phyloP scores from a whole-genome alignment of 1,284 basidiomycete species.

The Moesziomyces sp. region DNA sequence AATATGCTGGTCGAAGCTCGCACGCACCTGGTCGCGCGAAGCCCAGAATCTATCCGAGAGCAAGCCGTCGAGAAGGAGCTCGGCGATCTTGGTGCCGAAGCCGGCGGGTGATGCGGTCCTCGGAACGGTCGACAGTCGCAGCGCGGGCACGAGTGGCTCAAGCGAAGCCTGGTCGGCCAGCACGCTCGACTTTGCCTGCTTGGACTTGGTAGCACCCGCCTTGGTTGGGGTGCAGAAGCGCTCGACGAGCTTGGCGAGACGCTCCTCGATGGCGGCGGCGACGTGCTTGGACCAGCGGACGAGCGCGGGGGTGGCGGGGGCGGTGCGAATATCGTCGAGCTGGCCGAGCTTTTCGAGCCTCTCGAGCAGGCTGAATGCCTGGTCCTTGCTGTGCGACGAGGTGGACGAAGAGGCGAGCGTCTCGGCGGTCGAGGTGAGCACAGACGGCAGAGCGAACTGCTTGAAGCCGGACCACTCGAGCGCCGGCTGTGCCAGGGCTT shows the following conservation, averaged over 20 bases:
- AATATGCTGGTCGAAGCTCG: slow-evolving; percentile 31
- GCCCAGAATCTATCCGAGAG: slow-evolving; percentile 23
- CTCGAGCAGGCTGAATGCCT: slow-evolving; percentile 56
- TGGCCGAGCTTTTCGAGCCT: slow-evolving; percentile 43
- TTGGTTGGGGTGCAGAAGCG: slow-evolving; percentile 20
- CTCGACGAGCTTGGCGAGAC: slow-evolving; percentile 25
- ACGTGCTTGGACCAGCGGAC: slow-evolving; percentile 48
- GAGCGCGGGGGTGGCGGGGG: slow-evolving; percentile 37
- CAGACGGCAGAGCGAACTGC: slow-evolving; percentile 59
- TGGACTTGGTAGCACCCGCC: slow-evolving; percentile 5
- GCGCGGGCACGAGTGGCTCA: slow-evolving; percentile 41
- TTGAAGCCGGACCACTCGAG: slow-evolving; percentile 60
- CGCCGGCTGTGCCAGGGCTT: slow-evolving; percentile 50
- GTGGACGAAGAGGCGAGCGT: slow-evolving; percentile 25
- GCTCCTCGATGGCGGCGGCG: slow-evolving; percentile 30
- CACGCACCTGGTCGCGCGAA: slow-evolving; percentile 14
- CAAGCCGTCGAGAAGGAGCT: slow-evolving; percentile 31
- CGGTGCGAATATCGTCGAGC: slow-evolving; percentile 29
- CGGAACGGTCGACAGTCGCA: slow-evolving; percentile 34
- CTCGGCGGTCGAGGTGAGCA: slow-evolving; percentile 53
- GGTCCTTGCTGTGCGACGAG: slow-evolving; percentile 35
- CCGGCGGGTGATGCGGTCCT: slow-evolving; percentile 17
- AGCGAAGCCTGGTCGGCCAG: slow-evolving; percentile 15
- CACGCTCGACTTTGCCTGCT: slow-evolving; percentile 1
- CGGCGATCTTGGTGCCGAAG: slow-evolving; percentile 20